Evolutionary conservation across 2,329 filamentous ascomycete species (phyloP), one percentile per base, ranked within the genome.

Genomic region (Rhytidhysteron rufulum): DNA sequence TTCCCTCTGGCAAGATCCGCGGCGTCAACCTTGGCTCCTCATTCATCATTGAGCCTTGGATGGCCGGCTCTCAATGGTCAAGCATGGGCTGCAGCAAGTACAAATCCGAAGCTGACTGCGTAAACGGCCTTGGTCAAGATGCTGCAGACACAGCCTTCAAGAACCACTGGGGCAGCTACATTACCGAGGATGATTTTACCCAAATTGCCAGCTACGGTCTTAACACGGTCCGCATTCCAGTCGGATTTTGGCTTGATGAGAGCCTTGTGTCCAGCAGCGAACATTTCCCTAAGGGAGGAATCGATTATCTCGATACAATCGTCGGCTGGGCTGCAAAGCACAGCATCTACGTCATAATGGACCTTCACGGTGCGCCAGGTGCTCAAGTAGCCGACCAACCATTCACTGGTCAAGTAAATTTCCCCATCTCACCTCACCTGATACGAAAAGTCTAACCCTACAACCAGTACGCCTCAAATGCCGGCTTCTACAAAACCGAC

Each of bases 181-280:
- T 78, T 44, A 73, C 67, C 4, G 51, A 71, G 40, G 50, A 62
- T 2, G 75, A 79, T 50, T 65, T 80, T 35, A 53, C 68, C 17
- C 55, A 71, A 47, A 79, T 79, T 62, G 52, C 61, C n/a, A 63
- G 55, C 31, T 71, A 68, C 31, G 73, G 74, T 0, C 57, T 79
- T 30, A 79, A 79, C 52, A 74, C 75, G 0, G 64, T 80, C 34
- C 68, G 75, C 4, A 70, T 80, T 17, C 75, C 76, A 0, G 59
- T 79, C 3, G 77, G 76, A 7, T 80, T 76, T 57, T 80, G 75
- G 75, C 61, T 78, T 27, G 62, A 72, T 30, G 74, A 78, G 50
- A 66, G 67, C 27, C 54, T 76, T 2, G 71, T 79, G 9, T 39
- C 50, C 15, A 54, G 64, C 31, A 72, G 66, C 21, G 75, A 78